Evolutionary conservation across 2,329 filamentous ascomycete species (phyloP).

Genomic region (Fusarium ramigenum): DNA sequence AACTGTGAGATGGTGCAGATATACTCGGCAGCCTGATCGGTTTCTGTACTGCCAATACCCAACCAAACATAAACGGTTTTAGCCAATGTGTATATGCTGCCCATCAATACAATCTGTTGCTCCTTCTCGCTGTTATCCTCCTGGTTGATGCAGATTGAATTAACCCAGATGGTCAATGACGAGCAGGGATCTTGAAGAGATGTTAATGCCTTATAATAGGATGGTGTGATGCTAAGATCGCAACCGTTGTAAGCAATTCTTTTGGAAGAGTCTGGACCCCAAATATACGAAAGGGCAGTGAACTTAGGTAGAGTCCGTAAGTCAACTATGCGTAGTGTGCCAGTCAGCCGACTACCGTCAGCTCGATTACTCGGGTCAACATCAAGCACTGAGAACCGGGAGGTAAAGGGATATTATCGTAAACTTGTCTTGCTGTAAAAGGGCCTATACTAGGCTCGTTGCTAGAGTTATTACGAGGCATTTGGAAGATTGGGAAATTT

Average conservation of each 20-base stretch:
- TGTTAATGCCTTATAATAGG: background rate
- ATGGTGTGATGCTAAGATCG: background rate
- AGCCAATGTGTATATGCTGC: background rate
- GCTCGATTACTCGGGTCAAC: background rate
- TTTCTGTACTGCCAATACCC: fast-evolving
- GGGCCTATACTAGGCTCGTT: background rate
- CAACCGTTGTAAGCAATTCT: background rate
- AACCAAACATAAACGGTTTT: background rate
- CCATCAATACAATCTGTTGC: background rate
- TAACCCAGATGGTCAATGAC: background rate
- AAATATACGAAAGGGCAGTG: background rate
- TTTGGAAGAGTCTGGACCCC: fast-evolving
- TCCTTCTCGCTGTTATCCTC: background rate
- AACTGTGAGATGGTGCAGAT: fast-evolving
- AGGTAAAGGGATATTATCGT: background rate
- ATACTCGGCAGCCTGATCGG: background rate
- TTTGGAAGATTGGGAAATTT: background rate
- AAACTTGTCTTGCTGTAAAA: background rate
- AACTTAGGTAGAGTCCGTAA: background rate
- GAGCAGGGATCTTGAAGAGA: fast-evolving
- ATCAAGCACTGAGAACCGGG: background rate
- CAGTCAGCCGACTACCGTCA: background rate
- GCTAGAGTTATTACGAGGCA: fast-evolving
- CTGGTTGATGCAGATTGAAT: background rate
- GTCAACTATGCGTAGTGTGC: background rate